These are phyloP conservation scores for Tolypocladium endophyticum DNA, from an alignment of 2,329 filamentous ascomycete species.

Conservation along the genomic window DNA sequence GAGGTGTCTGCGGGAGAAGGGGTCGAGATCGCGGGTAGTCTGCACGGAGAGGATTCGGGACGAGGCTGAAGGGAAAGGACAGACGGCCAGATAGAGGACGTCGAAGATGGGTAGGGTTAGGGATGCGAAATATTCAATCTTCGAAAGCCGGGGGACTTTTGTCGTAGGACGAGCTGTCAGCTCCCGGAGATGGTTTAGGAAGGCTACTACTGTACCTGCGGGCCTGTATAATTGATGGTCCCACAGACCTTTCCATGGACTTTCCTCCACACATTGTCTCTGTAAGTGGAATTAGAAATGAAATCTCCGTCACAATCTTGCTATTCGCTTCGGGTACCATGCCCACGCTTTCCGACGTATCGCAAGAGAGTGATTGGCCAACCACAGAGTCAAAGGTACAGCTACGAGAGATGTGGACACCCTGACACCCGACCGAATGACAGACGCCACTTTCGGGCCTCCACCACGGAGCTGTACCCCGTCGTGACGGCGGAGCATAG, in stretches of 20 bases:
- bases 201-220: neutral
- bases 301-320: neutral
- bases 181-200: neutral
- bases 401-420: neutral
- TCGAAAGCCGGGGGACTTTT: neutral
- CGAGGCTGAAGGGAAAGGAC: constrained; percentile 4
- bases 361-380: neutral
- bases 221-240: too few species aligned
- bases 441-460: neutral
- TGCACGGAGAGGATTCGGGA: constrained; percentile 13
- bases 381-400: neutral
- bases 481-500: neutral
- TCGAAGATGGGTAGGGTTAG: neutral
- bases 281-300: neutral
- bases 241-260: neutral
- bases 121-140: neutral
- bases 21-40: constrained; percentile 8
- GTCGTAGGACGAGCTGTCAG: neutral
- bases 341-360: too few species aligned
- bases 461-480: neutral
- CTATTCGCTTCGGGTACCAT: neutral
- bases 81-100: neutral
- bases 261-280: neutral
- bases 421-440: neutral
- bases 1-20: constrained; percentile 12